Evolutionary conservation across 306 rosid species (phyloP), one percentile per base, ranked within the genome.

Genomic region (Betula pendula): DNA sequence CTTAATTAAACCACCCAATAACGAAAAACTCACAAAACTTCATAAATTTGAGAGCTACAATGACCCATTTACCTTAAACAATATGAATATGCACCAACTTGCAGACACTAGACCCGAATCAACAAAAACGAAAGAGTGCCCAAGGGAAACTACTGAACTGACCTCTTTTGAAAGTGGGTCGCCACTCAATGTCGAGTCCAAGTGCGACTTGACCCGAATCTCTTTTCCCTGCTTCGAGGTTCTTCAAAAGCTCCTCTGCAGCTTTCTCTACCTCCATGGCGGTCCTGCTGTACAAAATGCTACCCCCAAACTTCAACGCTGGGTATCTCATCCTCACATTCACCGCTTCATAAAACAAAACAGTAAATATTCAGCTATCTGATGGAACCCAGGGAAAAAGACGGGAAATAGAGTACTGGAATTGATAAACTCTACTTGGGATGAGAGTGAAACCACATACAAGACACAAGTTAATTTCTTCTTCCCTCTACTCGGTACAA

Each of bases 221-320:
- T 27, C 42, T 25, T 59, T 59, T 59, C 67, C 19, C 9, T 35
- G 17, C 6, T 24, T 27, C 67, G n/a, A 59, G 40, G 14, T 25
- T 59, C n/a, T 56, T 10, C 63, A 56, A 56, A 10, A 56, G 63
- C n/a, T 59, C 40, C 9, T 27, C 25, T 25, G 40, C 70, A 66
- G 70, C 70, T 3, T 66, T 40, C 25, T 66, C 70, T 38, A 66
- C 70, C 45, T 66, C 70, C 0, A 60, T 71, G 48, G 76, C 75
- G 22, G 93, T 95, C 77, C 88, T 79, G 84, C 96, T 88, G 71
- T 92, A 95, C 75, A 52, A n/a, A 79, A 95, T 87, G 59, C 60
- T 53, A 48, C 97, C 98, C 66, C 77, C 73, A 79, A 90, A 95
- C 77, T 77, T 92, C 85, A 95, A 60, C 53, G 50, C 88, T 59